Evolutionary conservation across 352 stramenopile genomes (phyloP).

Genomic region (Globisporangium cederbergense): DNA sequence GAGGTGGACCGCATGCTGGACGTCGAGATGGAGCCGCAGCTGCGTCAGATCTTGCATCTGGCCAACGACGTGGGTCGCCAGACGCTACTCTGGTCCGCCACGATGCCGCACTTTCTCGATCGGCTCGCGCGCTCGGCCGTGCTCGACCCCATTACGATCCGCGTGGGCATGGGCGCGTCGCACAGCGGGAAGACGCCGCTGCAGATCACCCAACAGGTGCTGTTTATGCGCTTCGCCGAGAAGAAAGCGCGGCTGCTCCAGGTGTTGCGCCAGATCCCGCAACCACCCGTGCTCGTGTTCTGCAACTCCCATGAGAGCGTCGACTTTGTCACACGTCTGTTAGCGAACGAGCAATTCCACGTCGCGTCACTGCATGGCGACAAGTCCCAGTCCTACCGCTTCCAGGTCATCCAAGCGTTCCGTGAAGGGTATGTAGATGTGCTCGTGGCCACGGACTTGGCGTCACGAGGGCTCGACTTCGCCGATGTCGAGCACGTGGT

Average conservation of each 20-base stretch:
- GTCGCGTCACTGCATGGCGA: conserved; percentile 94
- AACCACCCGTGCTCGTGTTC: conserved; percentile 95
- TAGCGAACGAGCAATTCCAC: conserved; percentile 94
- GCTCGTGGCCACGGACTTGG: conserved; percentile 90
- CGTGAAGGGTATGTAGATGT: conserved; percentile 62
- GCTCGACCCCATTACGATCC: conserved; percentile 89
- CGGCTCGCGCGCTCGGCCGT: conserved; percentile 92
- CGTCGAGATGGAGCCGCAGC: conserved; percentile 86
- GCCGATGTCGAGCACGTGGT: conserved; percentile 82
- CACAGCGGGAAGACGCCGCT: conserved; percentile 40
- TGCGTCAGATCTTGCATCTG: conserved; percentile 91
- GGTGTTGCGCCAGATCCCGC: conserved; percentile 66
- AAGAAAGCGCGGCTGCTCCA: conserved; percentile 42
- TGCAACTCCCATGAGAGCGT: conserved; percentile 95
- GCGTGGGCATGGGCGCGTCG: conserved; percentile 65
- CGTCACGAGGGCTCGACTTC: conserved; percentile 87
- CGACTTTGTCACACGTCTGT: conserved; percentile 88
- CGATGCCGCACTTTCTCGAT: conserved; percentile 86
- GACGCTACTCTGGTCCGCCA: conserved; percentile 94
- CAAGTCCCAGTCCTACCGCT: conserved; percentile 68
- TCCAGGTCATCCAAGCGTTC: conserved; percentile 43
- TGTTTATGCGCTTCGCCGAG: conserved; percentile 46
- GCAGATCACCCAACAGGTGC: conserved; percentile 90
- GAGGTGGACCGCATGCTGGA: conserved; percentile 97
- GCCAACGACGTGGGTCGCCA: conserved; percentile 64